These are phyloP conservation scores for Ascochyta viciae-villosae DNA, from an alignment of 2,329 filamentous ascomycete species.

Conservation along the genomic window DNA sequence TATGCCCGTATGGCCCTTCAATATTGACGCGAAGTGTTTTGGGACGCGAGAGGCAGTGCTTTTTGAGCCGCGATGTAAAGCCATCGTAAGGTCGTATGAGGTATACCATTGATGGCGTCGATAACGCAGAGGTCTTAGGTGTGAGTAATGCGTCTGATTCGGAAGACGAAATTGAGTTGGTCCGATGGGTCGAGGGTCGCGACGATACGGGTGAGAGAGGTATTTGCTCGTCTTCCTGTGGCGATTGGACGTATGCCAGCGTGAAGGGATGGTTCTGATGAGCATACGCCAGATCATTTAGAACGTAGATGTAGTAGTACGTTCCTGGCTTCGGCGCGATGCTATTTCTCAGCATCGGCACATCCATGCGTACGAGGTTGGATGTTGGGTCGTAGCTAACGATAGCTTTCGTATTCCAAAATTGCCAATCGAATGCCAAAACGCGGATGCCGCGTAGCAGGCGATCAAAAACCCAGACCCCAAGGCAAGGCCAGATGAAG, in stretches of 20 bases:
- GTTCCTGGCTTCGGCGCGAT: slow-evolving; percentile 53
- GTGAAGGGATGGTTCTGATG: slow-evolving; percentile 60
- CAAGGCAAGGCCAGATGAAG: slow-evolving; percentile 59
- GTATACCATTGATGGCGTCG: slow-evolving; percentile 50
- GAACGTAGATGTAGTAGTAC: slow-evolving; percentile 60
- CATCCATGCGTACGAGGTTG: slow-evolving; percentile 57
- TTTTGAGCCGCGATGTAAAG: slow-evolving; percentile 56
- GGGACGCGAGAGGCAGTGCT: slow-evolving; percentile 26
- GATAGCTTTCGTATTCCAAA: slow-evolving; percentile 46
- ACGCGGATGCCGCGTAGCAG: slow-evolving; percentile 55
- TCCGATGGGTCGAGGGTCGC: slow-evolving; percentile 15
- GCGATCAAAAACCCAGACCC: slow-evolving; percentile 61
- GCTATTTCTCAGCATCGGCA: slow-evolving; percentile 46
- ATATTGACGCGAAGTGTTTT: slow-evolving; percentile 52
- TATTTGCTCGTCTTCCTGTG: slow-evolving; percentile 3
- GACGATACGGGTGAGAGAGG: slow-evolving; percentile 20
- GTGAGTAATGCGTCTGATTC: slow-evolving; percentile 42
- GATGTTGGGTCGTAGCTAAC: slow-evolving; percentile 54
- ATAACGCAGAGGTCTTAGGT: not conserved
- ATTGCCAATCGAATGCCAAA: slow-evolving; percentile 52
- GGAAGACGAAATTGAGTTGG: slow-evolving; percentile 24
- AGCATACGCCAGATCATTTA: slow-evolving; percentile 53
- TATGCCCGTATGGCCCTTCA: slow-evolving; percentile 60
- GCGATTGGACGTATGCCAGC: slow-evolving; percentile 28
- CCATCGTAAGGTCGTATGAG: slow-evolving; percentile 60